A percentile compares a stretch with the other conserved stretches of the same genome.
phyloP scores from a whole-genome alignment of 2,329 filamentous ascomycete species.

The Exserohilum turcica region DNA sequence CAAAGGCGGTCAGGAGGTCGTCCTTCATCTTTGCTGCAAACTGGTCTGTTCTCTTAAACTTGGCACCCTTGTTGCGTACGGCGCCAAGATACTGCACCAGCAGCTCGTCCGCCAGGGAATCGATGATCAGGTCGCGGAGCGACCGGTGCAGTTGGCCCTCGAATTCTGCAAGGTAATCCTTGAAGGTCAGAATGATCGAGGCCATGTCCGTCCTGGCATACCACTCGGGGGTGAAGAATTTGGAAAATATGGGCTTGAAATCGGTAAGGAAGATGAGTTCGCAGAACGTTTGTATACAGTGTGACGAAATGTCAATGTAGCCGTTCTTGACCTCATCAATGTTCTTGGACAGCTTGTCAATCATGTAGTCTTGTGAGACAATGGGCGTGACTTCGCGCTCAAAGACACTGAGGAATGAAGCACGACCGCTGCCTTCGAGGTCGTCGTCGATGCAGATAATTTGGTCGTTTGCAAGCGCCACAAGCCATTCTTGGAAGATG shows the following conservation, averaged over 20 bases:
- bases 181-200: constrained; percentile 91
- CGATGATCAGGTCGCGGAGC: constrained; percentile 86
- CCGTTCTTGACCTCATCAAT: constrained; percentile 79
- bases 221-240: constrained; percentile 92
- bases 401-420: constrained; percentile 87
- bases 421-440: constrained; percentile 61
- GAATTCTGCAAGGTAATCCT: constrained; percentile 93
- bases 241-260: constrained; percentile 79
- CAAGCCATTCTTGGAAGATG: constrained; percentile 81
- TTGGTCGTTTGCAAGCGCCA: constrained; percentile 96
- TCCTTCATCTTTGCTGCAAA: constrained; percentile 94
- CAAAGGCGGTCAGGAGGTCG: constrained; percentile 87
- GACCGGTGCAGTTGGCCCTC: constrained; percentile 81
- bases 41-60: constrained; percentile 83
- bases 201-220: constrained; percentile 86
- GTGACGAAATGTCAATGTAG: constrained; percentile 93
- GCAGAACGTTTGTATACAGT: constrained; percentile 87
- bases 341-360: constrained; percentile 72
- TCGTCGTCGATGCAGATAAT: constrained; percentile 94
- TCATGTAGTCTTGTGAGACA: constrained; percentile 74
- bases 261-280: constrained; percentile 88
- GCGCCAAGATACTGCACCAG: constrained; percentile 81
- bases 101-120: constrained; percentile 90
- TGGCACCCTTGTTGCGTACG: constrained; percentile 87
- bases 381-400: constrained; percentile 79